Percentiles rank a stretch among this genome's conserved stretches.
Evolutionary conservation across 192 early-diverging fungal species (phyloP).

Genomic region (Coemansia sp.): DNA sequence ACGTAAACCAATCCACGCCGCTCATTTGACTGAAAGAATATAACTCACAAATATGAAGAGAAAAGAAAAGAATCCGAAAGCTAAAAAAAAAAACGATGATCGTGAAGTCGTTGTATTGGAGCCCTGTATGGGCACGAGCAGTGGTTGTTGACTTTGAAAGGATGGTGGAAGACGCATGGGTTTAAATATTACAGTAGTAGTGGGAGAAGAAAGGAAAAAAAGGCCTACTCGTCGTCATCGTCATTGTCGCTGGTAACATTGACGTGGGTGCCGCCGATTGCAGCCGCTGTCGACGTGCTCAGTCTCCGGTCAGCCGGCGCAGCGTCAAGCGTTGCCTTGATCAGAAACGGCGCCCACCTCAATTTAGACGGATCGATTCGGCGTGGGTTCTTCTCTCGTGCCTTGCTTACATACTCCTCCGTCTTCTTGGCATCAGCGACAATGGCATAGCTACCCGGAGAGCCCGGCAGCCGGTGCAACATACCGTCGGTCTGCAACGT

Average conservation of each 20-base stretch:
- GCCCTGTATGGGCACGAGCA: too few relatives aligned
- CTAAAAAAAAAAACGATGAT: neutral
- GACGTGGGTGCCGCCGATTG: neutral
- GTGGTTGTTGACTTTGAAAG: neutral
- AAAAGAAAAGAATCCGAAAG: neutral
- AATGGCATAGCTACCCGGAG: slow-evolving; percentile 50
- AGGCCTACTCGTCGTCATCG: slow-evolving; percentile 6
- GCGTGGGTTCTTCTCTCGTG: slow-evolving; percentile 57
- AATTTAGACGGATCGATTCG: slow-evolving; percentile 63
- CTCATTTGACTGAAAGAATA: slow-evolving; percentile 15
- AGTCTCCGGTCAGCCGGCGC: neutral
- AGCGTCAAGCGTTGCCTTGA: slow-evolving; percentile 29
- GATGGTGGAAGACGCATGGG: too few relatives aligned
- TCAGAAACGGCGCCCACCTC: slow-evolving; percentile 71
- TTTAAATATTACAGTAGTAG: neutral
- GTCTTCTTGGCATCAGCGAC: slow-evolving; percentile 53
- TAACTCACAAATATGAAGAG: neutral
- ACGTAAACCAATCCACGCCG: slow-evolving; percentile 43
- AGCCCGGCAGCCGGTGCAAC: slow-evolving; percentile 29
- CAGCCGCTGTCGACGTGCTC: slow-evolving; percentile 4
- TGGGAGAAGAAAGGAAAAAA: neutral
- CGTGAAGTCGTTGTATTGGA: too few relatives aligned
- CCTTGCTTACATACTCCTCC: slow-evolving; percentile 50
- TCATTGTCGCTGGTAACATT: slow-evolving; percentile 4
- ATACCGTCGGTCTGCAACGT: slow-evolving; percentile 65